Evolutionary conservation across 768 basidiomycete genomes (phyloP), one percentile per base, ranked within the genome.

Genomic region (Hysterangium stoloniferum): DNA sequence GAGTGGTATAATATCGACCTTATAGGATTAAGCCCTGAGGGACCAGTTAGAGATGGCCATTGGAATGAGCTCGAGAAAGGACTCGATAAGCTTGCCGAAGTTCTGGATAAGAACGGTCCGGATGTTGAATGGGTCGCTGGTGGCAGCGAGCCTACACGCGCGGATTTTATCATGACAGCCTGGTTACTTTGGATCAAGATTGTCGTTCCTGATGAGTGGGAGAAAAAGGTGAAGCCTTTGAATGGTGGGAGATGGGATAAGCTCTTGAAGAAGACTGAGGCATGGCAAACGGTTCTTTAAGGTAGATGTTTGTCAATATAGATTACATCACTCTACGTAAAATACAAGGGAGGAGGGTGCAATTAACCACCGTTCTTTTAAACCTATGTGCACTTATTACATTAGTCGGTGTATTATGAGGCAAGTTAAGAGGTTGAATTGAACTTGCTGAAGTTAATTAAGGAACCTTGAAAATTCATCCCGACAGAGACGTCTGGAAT

Each of bases 151-250:
- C 70, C 86, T 46, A 78, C 76, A 8, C 84, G 86, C 56, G 83
- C 82, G 1, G 85, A 87, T 57, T 87, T 87, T 59, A 77, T 82
- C 5, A 64, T 87, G 22, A 84, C 82, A 55, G 76, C 86, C 0
- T 74, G 83, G 13, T 64, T 87, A 35, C 74, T 86, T 38, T 88
- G 84, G 85, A 80, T 87, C 35, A 79, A 86, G 61, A 71, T 76
- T 44, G 77, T 86, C 60, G 76, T 82, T 2, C 75, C 81, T 15
- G 79, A 83, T 51, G 83, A 86, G 54, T 83, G 82, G 12, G 87
- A 84, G 84, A 68, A 72, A 17, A 68, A 79, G 47, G 73, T 87
- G n/a, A 67, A 78, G 46, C 72, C 75, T 24, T 87, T 84, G 85
- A 80, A 84, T 58, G 72, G 69, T 3, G 83, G 84, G 4, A 62